phyloP scores from a whole-genome alignment of 2,329 filamentous ascomycete species.

The Annulohypoxylon truncatum region DNA sequence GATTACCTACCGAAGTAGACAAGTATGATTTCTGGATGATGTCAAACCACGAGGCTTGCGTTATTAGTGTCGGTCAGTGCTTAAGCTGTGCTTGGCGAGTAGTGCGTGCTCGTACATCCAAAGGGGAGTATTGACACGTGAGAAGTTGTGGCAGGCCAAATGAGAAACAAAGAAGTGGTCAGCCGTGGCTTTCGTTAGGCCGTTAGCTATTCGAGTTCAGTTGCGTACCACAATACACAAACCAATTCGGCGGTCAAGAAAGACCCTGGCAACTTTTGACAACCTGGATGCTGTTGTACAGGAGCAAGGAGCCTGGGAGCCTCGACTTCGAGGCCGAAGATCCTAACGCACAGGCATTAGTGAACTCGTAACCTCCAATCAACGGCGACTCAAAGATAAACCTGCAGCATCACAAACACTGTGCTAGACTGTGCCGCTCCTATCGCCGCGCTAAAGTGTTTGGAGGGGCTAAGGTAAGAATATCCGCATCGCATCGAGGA shows the following conservation, averaged over 20 bases:
- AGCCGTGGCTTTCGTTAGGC: slow-evolving; percentile 11
- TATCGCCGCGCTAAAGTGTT: slow-evolving; percentile 24
- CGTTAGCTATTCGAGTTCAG: slow-evolving; percentile 4
- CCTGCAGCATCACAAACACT: slow-evolving; percentile 47
- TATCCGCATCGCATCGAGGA: slow-evolving; percentile 17
- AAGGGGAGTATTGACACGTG: slow-evolving; percentile 25
- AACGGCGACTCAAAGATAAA: slow-evolving; percentile 46
- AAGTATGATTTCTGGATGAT: slow-evolving; percentile 26
- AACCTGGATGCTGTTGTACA: slow-evolving; percentile 18
- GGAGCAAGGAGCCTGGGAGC: slow-evolving; percentile 28
- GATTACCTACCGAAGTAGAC: neutral
- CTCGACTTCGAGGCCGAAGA: slow-evolving; percentile 31
- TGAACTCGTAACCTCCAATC: slow-evolving; percentile 40
- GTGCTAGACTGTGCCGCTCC: slow-evolving; percentile 44
- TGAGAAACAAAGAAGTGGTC: slow-evolving; percentile 7
- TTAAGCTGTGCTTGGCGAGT: slow-evolving; percentile 6
- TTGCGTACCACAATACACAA: slow-evolving; percentile 12
- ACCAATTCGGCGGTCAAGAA: slow-evolving; percentile 37
- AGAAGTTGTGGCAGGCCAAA: slow-evolving; percentile 10
- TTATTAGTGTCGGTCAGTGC: slow-evolving; percentile 21
- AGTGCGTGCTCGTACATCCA: slow-evolving; percentile 5
- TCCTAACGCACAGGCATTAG: slow-evolving; percentile 39
- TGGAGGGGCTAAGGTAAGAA: neutral
- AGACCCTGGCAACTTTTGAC: slow-evolving; percentile 12
- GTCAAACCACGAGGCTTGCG: slow-evolving; percentile 30